phyloP scores from a whole-genome alignment of 176 grass and related monocot species.

The Dendrocalamus sinicus region DNA sequence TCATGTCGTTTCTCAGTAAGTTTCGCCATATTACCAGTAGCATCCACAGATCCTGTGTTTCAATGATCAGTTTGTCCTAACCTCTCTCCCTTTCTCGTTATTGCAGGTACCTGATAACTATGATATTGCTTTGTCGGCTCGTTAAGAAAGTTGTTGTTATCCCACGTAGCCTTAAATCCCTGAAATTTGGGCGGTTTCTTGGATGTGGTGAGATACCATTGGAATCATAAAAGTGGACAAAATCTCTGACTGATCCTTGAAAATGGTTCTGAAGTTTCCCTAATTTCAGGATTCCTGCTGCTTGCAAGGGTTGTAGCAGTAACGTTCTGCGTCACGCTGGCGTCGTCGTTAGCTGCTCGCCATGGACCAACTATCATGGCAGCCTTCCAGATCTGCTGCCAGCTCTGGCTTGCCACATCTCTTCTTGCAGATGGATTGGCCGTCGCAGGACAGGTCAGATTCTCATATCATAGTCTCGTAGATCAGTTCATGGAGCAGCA shows the following conservation, averaged over 20 bases:
- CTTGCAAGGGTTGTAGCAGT: slow-evolving; percentile 93
- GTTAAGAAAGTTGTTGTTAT: slow-evolving; percentile 78
- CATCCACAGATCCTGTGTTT: neutral
- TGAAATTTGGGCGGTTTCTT: slow-evolving; percentile 88
- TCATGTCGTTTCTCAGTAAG: slow-evolving; percentile 94
- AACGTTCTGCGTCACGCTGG: slow-evolving; percentile 94
- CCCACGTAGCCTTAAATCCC: slow-evolving; percentile 83
- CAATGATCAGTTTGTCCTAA: slow-evolving; percentile 32
- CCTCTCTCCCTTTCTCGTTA: neutral
- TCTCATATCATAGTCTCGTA: neutral
- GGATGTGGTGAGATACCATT: slow-evolving; percentile 77
- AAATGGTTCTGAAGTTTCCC: slow-evolving; percentile 30
- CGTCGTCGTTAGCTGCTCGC: slow-evolving; percentile 84
- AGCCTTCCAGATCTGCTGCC: slow-evolving; percentile 92
- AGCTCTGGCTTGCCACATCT: slow-evolving; percentile 92
- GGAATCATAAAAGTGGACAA: slow-evolving; percentile 43
- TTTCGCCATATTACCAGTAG: slow-evolving; percentile 23
- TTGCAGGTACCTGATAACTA: slow-evolving; percentile 85
- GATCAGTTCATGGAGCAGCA: neutral
- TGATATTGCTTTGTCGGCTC: slow-evolving; percentile 77
- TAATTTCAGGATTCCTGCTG: slow-evolving; percentile 75
- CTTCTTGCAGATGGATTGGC: slow-evolving; percentile 95
- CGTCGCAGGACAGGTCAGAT: slow-evolving; percentile 88
- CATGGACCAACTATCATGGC: slow-evolving; percentile 80
- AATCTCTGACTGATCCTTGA: slow-evolving; percentile 17